Evolutionary conservation across 1,139 yeast species (phyloP).

Genomic region (Debaryomyces sp.): DNA sequence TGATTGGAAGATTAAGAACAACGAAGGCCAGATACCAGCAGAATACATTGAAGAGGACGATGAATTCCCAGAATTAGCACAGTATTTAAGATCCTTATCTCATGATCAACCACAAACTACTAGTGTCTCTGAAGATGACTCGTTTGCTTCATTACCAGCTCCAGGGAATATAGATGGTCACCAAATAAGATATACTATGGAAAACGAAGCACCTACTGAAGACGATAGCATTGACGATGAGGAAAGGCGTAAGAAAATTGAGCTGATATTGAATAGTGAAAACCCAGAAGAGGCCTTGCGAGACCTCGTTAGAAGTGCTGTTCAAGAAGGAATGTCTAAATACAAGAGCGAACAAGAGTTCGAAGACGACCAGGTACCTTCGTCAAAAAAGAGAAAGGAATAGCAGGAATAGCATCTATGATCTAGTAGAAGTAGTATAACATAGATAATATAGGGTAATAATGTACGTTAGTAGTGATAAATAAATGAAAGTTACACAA

Average conservation of each 20-base stretch:
- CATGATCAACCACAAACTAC: slow-evolving; percentile 32
- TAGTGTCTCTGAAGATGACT: slow-evolving; percentile 10
- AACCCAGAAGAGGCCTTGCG: slow-evolving; percentile 78
- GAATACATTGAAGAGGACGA: slow-evolving; percentile 80
- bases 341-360: slow-evolving; percentile 23
- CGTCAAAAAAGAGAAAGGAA: slow-evolving; percentile 29
- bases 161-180: slow-evolving; percentile 53
- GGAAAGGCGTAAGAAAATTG: slow-evolving; percentile 64
- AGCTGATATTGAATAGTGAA: slow-evolving; percentile 72
- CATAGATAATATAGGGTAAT: not conserved
- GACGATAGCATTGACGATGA: slow-evolving; percentile 38
- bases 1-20: slow-evolving; percentile 62
- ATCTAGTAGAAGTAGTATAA: not conserved
- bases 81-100: slow-evolving; percentile 55
- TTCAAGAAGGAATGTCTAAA: slow-evolving; percentile 51
- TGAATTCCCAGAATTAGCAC: slow-evolving; percentile 78
- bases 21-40: slow-evolving; percentile 71
- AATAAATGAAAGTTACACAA: slow-evolving; percentile 12
- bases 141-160: slow-evolving; percentile 37
- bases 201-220: slow-evolving; percentile 41
- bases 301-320: slow-evolving; percentile 65
- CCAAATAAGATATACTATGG: slow-evolving; percentile 59
- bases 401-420: no score
- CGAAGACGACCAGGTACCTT: slow-evolving; percentile 14
- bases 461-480: not conserved